These are phyloP conservation scores for Gossypium sturtianum DNA, from an alignment of 345 rosid genomes.

Conservation along the genomic window DNA sequence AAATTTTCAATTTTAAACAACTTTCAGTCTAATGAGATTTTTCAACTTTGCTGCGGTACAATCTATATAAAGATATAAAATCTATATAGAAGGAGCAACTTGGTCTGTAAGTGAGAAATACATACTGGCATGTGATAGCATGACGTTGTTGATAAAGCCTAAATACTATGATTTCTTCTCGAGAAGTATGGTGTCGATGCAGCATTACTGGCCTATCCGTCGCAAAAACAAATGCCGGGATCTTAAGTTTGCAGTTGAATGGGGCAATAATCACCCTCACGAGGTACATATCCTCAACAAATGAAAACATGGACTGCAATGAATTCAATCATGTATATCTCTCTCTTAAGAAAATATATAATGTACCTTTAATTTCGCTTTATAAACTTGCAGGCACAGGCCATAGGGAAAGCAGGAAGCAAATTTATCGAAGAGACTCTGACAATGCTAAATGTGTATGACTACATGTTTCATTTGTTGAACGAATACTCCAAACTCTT, in stretches of 20 bases:
- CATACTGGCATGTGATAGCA: constrained; percentile 34
- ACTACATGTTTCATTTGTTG: constrained; percentile 53
- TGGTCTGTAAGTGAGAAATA: constrained; percentile 46
- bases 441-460: constrained; percentile 46
- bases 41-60: background rate
- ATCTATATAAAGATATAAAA: constrained; percentile 22
- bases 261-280: constrained; percentile 27
- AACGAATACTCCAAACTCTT: constrained; percentile 41
- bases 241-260: constrained; percentile 31
- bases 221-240: constrained; percentile 12
- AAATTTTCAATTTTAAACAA: background rate
- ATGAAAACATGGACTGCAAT: background rate
- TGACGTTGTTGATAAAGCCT: constrained; percentile 25
- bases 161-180: constrained; percentile 26
- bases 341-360: background rate
- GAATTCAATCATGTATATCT: background rate
- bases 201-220: constrained; percentile 41
- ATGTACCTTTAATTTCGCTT: background rate
- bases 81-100: constrained; percentile 32
- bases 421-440: constrained; percentile 35
- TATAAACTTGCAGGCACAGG: constrained; percentile 32
- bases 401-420: constrained; percentile 45
- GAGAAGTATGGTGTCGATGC: constrained; percentile 30
- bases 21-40: background rate
- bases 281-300: constrained; percentile 9